Evolutionary conservation across 2,329 filamentous ascomycete species (phyloP).

Genomic region (Calycina herbarum): DNA sequence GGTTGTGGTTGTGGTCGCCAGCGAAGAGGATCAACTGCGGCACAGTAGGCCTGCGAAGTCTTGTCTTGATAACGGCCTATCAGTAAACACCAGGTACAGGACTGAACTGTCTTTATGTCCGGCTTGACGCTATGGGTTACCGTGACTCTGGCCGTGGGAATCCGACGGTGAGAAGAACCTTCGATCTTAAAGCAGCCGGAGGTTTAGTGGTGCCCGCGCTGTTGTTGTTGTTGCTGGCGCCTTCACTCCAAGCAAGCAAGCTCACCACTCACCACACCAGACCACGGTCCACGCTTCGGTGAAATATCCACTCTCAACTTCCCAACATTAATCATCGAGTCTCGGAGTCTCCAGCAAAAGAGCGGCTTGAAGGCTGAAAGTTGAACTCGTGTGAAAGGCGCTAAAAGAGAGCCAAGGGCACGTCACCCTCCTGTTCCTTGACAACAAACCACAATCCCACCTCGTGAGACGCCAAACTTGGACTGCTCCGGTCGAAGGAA

Average conservation of each 20-base stretch:
- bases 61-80: neutral
- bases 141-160: constrained; percentile 1
- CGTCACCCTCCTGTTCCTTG: constrained; percentile 13
- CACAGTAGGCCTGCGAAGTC: neutral
- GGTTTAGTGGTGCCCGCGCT: neutral
- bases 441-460: constrained; percentile 17
- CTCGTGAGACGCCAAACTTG: constrained; percentile 12
- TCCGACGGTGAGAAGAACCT: neutral
- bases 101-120: neutral
- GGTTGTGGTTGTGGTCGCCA: neutral
- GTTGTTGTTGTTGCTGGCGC: neutral
- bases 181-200: too few relatives aligned
- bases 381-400: neutral
- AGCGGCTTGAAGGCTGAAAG: neutral
- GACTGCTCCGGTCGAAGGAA: constrained; percentile 6
- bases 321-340: constrained; percentile 17
- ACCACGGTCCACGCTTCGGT: constrained; percentile 14
- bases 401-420: constrained; percentile 1
- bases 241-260: neutral
- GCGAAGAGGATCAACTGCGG: constrained; percentile 2
- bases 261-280: neutral
- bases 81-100: neutral
- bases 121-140: constrained; percentile 2
- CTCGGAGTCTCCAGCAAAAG: neutral
- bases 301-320: neutral